Percentiles rank a stretch among this genome's conserved stretches.
phyloP scores from a whole-genome alignment of 2,329 filamentous ascomycete species.

The Fusarium verticillioides region DNA sequence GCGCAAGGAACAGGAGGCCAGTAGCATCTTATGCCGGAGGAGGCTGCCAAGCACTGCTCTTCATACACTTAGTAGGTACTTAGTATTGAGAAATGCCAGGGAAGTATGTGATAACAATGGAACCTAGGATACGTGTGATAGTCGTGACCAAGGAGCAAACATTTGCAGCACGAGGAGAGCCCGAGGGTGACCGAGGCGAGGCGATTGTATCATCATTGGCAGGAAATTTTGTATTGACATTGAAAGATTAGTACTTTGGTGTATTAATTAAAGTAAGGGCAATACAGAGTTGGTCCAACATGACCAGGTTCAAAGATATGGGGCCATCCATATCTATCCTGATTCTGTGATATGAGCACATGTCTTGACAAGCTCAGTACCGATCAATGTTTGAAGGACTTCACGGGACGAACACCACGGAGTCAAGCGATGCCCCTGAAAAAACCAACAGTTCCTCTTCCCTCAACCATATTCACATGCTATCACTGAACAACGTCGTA shows the following conservation, averaged over 20 bases:
- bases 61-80: neutral
- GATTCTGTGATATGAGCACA: neutral
- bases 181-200: neutral
- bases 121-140: neutral
- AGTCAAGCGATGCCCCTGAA: conserved; percentile 42
- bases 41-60: neutral
- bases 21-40: neutral
- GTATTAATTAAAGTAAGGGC: neutral
- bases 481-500: conserved; percentile 59
- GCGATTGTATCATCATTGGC: neutral
- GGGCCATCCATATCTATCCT: neutral
- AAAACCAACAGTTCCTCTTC: conserved; percentile 58
- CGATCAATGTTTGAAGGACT: conserved; percentile 42
- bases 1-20: neutral
- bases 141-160: neutral
- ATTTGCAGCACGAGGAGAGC: neutral
- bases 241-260: neutral
- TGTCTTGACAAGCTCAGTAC: neutral
- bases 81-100: neutral
- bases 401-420: conserved; percentile 44
- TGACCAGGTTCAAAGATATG: neutral
- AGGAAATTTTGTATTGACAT: neutral
- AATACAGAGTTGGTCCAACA: neutral
- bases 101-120: neutral
- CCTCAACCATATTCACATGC: conserved; percentile 77